phyloP scores from a whole-genome alignment of 495 filamentous ascomycete genomes.

The Penicillium atrosanguineum region DNA sequence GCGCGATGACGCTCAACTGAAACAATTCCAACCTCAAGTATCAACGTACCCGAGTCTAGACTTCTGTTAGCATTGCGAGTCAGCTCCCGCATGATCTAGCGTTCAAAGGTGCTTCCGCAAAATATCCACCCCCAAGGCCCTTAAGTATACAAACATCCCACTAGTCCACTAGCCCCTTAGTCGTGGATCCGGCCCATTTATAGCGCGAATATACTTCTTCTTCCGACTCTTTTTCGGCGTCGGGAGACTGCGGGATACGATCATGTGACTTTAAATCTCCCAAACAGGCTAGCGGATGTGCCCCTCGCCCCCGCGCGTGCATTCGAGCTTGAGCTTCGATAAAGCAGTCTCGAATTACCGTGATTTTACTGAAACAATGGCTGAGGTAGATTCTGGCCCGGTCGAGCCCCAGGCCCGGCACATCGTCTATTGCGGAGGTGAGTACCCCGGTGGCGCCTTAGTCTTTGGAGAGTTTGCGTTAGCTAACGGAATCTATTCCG shows the following conservation, averaged over 20 bases:
- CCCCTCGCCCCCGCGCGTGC: constrained; percentile 1
- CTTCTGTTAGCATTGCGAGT: not conserved
- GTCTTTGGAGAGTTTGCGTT: not conserved
- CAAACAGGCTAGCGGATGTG: constrained; percentile 1
- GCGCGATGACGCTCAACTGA: not conserved
- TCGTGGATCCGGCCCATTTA: not conserved
- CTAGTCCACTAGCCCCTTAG: not conserved
- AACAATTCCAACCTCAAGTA: not conserved
- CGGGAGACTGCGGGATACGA: not conserved
- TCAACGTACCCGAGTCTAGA: not conserved
- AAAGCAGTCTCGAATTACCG: not conserved
- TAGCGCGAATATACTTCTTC: not conserved
- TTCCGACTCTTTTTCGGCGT: constrained; percentile 4
- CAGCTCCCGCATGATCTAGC: too few relatives aligned
- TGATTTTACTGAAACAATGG: constrained; percentile 26
- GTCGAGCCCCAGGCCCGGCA: constrained; percentile 61
- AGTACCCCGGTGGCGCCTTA: constrained; percentile 19
- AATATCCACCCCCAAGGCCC: not conserved
- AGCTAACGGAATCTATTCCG: constrained; percentile 13
- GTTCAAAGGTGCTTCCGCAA: too few relatives aligned
- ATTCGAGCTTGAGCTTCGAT: not conserved
- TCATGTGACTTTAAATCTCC: constrained; percentile 1
- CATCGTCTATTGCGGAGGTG: constrained; percentile 81
- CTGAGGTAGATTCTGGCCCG: constrained; percentile 37
- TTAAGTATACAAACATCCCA: not conserved